Base-by-base conservation (phyloP, 768 basidiomycete genomes). In the Pleurotus giganteus region DNA sequence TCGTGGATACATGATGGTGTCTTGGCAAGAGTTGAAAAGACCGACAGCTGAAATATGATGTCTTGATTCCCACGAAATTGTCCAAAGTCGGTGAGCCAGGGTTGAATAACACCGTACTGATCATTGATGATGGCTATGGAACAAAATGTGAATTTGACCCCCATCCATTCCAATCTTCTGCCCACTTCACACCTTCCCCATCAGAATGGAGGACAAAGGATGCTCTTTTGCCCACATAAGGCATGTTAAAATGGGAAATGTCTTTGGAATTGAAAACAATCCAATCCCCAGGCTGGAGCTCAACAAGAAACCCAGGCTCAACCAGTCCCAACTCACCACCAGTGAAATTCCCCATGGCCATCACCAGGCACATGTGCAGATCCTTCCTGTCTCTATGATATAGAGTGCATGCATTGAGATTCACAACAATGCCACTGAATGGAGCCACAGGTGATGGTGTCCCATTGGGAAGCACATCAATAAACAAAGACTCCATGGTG, bases 151-250 rank as follows among this genome's bases (percentile, higher is more conserved):
- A 7, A 34, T 34, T 34, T 7, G 7, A 7, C 32, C 15, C 15
- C 46, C 54, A 56, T 32, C 42, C 29, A 53, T 53, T 57, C 9
- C 42, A 13, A 34, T 53, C 24, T 17, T 53, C 32, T 9, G 37
- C 51, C 56, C 56, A 57, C 13, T 21, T 12, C 19, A 27, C 21
- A 15, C 56, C 56, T 24, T n/a, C 51, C 1, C 15, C 23, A 28
- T 65, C 64, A 0, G 64, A 57, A 44, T 65, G 64, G 23, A 64
- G 39, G 27, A 65, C 64, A 1, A 65, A 31, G 26, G 65, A 65
- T 1, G 44, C 55, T 24, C 58, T 28, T 23, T 54, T 24, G 2
- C 65, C 65, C 24, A 54, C 47, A n/a, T 56, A 64, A 32, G 64
- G 57, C 17, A 60, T 26, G 31, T 68, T 68, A 41, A 64, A 67